Evolutionary conservation across 257 asterid genomes (phyloP), one percentile per base, ranked within the genome.

Genomic region (Scutellaria baicalensis): DNA sequence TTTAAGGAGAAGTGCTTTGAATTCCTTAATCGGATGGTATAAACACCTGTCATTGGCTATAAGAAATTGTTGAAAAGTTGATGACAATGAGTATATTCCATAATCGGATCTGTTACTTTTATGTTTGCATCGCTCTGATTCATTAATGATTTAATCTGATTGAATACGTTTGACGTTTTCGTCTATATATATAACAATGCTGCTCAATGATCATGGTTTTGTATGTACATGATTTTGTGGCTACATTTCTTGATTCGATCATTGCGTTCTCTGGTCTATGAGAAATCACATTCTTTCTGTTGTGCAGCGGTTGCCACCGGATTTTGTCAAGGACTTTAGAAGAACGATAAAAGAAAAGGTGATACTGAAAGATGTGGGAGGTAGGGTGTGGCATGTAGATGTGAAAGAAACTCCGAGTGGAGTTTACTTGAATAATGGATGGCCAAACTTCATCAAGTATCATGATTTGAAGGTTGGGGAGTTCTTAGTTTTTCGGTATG

Each of bases 391-490:
- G 85, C 17, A 68, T 13, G 78, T 85, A 20, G 69, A 60, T 27
- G 73, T 81, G 10, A 76, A 70, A 27, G 42, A 62, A 56, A 77
- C 69, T 58, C 70, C 1, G 31, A 27, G 70, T 11, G 88, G 84
- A 35, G 51, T 70, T 18, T 79, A 69, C 74, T 33, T 83, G 6
- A 60, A 55, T 55, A 55, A 63, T 13, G 91, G 78, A 68, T 85
- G 88, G 91, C 61, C 8, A 51, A 45, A 3, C 0, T 83, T 83
- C 39, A 81, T 79, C 35, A 23, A 39, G 6, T 8, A 75, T 55
- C 80, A 81, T 33, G 1, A 66, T n/a, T 47, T 81, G 67, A 60
- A 54, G 20, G 6, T 20, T 9, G 91, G 87, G 9, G 82, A 85
- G 17, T 72, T 81, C 52, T 35, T 85, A 76, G 75, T 81, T 23